Evolutionary conservation across 75 land plant species (phyloP).

Genomic region (Larix kaempferi): DNA sequence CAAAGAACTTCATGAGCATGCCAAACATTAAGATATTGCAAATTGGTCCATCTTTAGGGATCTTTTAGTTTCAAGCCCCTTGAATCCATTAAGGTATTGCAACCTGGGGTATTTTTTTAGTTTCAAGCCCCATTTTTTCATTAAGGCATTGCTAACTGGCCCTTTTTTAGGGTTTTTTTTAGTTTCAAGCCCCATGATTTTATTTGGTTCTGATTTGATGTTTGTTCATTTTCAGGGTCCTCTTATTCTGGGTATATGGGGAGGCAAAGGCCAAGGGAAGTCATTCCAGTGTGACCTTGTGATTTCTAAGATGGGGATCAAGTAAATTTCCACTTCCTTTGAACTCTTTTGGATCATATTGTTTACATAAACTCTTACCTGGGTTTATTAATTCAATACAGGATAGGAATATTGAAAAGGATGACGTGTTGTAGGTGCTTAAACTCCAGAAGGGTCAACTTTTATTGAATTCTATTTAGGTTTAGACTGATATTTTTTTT

Average conservation of each 20-base stretch:
- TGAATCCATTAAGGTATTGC: conserved; percentile 55
- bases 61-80: not conserved
- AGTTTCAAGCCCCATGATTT: not conserved
- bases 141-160: conserved; percentile 42
- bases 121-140: conserved; percentile 17
- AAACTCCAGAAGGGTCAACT: no score
- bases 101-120: not conserved
- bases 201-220: conserved; percentile 1
- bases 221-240: conserved; percentile 49
- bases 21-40: conserved; percentile 75
- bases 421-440: no score
- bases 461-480: not conserved
- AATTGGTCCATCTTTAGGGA: not conserved
- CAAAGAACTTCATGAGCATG: conserved; percentile 86
- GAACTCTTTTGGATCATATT: no score
- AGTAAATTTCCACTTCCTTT: conserved; percentile 14
- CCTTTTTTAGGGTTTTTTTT: not conserved
- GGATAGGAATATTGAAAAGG: no score
- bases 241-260: conserved; percentile 90
- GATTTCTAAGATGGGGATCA: conserved; percentile 87
- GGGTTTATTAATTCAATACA: no score
- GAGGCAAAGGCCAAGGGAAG: conserved; percentile 97
- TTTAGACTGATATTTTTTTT: not conserved
- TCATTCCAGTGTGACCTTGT: conserved; percentile 98
- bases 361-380: no score